Conservation (phyloP, 2,329 filamentous ascomycete genomes). For the Fusarium napiforme region DNA sequence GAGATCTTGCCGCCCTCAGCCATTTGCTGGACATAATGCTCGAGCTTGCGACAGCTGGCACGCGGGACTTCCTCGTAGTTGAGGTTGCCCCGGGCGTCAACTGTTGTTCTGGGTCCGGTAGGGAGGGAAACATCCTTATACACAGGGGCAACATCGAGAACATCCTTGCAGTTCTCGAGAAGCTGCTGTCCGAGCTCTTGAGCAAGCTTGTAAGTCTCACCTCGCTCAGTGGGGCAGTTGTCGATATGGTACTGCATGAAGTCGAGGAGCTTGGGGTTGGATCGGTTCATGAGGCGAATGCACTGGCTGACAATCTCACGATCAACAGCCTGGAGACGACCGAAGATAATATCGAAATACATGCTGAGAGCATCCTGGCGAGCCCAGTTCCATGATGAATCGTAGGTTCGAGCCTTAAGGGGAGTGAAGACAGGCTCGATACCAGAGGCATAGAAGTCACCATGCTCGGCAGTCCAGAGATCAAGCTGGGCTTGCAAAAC, state of each 20-base stretch:
- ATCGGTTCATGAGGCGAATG: constrained; percentile 99
- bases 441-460: constrained; percentile 93
- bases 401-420: constrained; percentile 94
- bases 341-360: constrained; percentile 99
- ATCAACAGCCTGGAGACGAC: constrained; percentile 89
- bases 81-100: constrained; percentile 91
- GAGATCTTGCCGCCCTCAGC: constrained; percentile 98
- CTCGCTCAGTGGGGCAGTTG: constrained; percentile 94
- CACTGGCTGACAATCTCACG: constrained; percentile 98
- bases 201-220: constrained; percentile 97
- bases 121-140: constrained; percentile 97
- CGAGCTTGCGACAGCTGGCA: constrained; percentile 91
- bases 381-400: constrained; percentile 99
- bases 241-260: constrained; percentile 99
- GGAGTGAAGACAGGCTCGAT: constrained; percentile 95
- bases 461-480: constrained; percentile 94
- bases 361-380: constrained; percentile 96
- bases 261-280: constrained; percentile 92
- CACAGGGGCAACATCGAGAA: constrained; percentile 82
- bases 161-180: constrained; percentile 97
- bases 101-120: constrained; percentile 90
- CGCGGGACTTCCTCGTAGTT: constrained; percentile 90
- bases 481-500: constrained; percentile 93
- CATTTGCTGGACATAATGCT: constrained; percentile 99
- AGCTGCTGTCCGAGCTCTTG: constrained; percentile 93